phyloP scores from a whole-genome alignment of 257 asterid species.

The Orobanche coerulescens region DNA sequence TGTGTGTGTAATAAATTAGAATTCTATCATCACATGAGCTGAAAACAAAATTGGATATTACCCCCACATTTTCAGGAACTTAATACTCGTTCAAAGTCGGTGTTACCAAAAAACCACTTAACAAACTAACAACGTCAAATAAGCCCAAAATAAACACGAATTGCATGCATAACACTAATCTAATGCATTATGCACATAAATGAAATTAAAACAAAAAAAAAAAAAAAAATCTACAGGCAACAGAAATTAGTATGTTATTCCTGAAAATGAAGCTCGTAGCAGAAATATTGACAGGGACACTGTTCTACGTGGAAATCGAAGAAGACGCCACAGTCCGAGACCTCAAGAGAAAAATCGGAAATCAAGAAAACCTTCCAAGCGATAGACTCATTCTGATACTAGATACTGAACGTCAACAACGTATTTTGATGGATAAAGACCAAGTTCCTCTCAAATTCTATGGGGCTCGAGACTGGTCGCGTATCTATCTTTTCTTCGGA shows the following conservation, averaged over 20 bases:
- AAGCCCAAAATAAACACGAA: background rate
- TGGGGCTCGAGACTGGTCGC: slow-evolving; percentile 52
- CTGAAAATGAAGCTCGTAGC: slow-evolving; percentile 25
- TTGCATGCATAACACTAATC: too few relatives aligned
- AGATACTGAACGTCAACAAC: slow-evolving; percentile 6
- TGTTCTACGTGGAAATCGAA: slow-evolving; percentile 34
- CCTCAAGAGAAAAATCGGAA: slow-evolving; percentile 41
- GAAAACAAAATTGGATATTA: background rate
- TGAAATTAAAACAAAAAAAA: too few relatives aligned
- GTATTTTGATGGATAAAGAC: slow-evolving; percentile 20
- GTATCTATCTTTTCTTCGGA: slow-evolving; percentile 35
- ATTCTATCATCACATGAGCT: background rate
- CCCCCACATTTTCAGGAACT: too few relatives aligned
- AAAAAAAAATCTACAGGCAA: too few relatives aligned
- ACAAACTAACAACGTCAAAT: too few relatives aligned
- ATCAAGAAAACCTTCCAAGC: slow-evolving; percentile 36
- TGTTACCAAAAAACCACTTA: background rate
- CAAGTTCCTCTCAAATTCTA: slow-evolving; percentile 30
- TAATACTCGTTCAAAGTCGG: too few relatives aligned
- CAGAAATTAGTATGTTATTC: too few relatives aligned
- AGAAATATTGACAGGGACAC: slow-evolving; percentile 44
- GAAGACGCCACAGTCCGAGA: slow-evolving; percentile 39
- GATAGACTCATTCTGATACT: slow-evolving; percentile 41
- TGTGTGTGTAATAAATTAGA: too few relatives aligned
- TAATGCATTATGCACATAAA: too few relatives aligned